Evolutionary conservation across 768 basidiomycete genomes (phyloP).

Genomic region (Mycena epipterygia): DNA sequence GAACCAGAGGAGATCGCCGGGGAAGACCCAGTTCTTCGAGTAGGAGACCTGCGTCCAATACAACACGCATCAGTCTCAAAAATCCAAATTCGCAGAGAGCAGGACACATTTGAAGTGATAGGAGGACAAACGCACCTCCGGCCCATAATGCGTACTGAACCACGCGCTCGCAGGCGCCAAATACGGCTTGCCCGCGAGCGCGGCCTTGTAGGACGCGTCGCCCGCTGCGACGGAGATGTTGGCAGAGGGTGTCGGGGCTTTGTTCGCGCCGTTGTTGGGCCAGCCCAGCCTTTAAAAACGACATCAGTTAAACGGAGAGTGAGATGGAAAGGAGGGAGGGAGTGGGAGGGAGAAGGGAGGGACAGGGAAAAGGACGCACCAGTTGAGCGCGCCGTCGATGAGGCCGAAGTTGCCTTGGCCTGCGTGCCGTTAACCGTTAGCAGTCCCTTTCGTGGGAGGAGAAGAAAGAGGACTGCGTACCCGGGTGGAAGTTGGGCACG

Average conservation of each 20-base stretch:
- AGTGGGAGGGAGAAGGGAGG: no score
- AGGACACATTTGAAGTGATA: no score
- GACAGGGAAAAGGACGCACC: no score
- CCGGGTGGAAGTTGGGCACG: conserved; percentile 35
- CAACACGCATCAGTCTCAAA: background rate
- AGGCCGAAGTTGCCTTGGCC: conserved; percentile 26
- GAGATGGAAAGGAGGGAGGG: background rate
- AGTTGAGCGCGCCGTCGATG: conserved; percentile 36
- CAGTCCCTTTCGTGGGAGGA: background rate
- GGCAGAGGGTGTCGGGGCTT: conserved; percentile 17
- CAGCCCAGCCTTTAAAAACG: no score
- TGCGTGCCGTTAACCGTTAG: background rate
- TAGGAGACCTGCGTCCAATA: conserved; percentile 24
- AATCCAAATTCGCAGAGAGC: no score
- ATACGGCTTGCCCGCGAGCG: conserved; percentile 34
- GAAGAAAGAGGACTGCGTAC: background rate
- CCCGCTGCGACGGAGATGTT: conserved; percentile 31
- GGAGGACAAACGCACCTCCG: conserved; percentile 6
- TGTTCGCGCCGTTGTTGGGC: conserved; percentile 37
- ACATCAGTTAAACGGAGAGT: no score
- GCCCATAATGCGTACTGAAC: conserved; percentile 54
- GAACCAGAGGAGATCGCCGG: conserved; percentile 28
- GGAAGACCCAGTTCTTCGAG: conserved; percentile 38
- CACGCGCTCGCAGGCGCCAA: conserved; percentile 57
- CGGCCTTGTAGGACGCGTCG: conserved; percentile 19